Evolutionary conservation across 169 alveolate species (phyloP).

Genomic region (Neospora caninum): DNA sequence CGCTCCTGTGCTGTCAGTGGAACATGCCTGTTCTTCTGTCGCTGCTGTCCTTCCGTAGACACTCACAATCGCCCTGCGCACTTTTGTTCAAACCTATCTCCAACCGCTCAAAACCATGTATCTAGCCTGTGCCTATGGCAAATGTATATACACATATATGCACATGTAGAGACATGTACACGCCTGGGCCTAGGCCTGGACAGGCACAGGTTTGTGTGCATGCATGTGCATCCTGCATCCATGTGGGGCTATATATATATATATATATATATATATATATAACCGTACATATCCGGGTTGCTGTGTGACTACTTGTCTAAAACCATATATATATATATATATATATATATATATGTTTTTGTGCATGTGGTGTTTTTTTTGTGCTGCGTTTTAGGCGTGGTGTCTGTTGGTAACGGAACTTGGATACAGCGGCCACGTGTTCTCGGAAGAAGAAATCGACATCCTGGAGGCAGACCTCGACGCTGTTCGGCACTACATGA

Average conservation of each 20-base stretch:
- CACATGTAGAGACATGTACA: background rate
- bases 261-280: too few relatives aligned
- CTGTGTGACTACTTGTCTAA: too few relatives aligned
- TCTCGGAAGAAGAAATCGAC: constrained; percentile 2
- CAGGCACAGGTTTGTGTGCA: too few relatives aligned
- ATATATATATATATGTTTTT: background rate
- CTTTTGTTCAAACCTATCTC: too few relatives aligned
- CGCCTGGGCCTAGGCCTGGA: too few relatives aligned
- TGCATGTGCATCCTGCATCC: background rate
- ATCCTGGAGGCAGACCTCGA: constrained; percentile 51
- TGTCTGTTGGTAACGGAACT: constrained; percentile 51
- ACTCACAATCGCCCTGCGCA: too few relatives aligned
- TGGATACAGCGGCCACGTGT: constrained; percentile 56
- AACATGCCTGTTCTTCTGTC: too few relatives aligned
- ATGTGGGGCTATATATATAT: background rate
- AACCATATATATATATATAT: background rate
- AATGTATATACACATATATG: background rate
- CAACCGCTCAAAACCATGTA: too few relatives aligned
- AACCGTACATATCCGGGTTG: too few relatives aligned
- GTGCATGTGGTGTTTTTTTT: background rate
- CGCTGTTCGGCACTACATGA: constrained; percentile 39
- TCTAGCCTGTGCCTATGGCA: too few relatives aligned
- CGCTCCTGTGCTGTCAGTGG: too few relatives aligned
- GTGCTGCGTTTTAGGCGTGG: constrained; percentile 49
- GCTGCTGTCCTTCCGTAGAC: too few relatives aligned